Evolutionary conservation across 1,139 yeast genomes (phyloP), one percentile per base, ranked within the genome.

Genomic region (Meyerozyma guilliermondii): DNA sequence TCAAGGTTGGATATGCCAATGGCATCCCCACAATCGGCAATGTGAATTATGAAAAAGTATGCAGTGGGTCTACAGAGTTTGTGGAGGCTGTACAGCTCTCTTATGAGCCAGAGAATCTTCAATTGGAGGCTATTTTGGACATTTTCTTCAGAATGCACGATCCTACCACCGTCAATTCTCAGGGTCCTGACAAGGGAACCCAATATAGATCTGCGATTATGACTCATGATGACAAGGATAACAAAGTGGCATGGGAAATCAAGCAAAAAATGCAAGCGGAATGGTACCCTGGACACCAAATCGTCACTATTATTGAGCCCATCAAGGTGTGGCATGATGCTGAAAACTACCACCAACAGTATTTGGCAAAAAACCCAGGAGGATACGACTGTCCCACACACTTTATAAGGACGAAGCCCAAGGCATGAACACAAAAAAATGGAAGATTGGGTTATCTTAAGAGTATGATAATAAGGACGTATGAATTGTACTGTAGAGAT

Each of bases 361-460:
- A 92, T 61, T 71, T 91, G 56, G 72, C 74, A 43, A 81, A 79
- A 56, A 88, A 91, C 59, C 95, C 96, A 1, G 66, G 68, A 4
- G 97, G 97, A 4, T 87, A 88, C 63, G 87, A 84, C 47, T 91
- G 98, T 61, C 94, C 96, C 20, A 81, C 91, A 5, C 98, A 91
- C 59, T 88, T 75, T 43, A 48, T 59, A 35, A 49, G 64, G 44
- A 53, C 55, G 10, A 50, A 50, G 51, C 63, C 64, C 26, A 58
- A 59, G 55, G 49, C 46, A 2, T 58, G 45, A 46, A 38, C 38
- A 20, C 5, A 18, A 6, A 10, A 6, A 29, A 3, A 29, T 13
- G 31, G 14, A 10, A 9, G n/a, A n/a, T n/a, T n/a, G n/a, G n/a
- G n/a, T n/a, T n/a, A n/a, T n/a, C n/a, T n/a, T n/a, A 5, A 13